These are phyloP conservation scores for Solanum dulcamara DNA, from an alignment of 257 asterid species.

Conservation along the genomic window DNA sequence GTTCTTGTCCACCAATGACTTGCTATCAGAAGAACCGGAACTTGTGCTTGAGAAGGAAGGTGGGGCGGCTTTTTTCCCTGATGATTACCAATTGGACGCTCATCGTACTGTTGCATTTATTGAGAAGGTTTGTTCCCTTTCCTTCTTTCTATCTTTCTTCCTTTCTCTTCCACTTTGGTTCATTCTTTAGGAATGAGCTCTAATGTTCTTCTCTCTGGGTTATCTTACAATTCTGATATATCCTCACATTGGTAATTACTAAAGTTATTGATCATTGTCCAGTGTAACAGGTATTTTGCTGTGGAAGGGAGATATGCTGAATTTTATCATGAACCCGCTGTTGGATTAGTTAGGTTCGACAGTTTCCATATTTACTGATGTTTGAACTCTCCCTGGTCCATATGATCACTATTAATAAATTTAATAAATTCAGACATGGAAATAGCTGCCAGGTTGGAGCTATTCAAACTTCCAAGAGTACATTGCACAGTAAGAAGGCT, in stretches of 20 bases:
- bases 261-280: conserved; percentile 3
- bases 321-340: conserved; percentile 83
- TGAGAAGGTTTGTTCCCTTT: conserved; percentile 43
- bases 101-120: conserved; percentile 54
- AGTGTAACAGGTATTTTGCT: conserved; percentile 66
- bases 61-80: conserved; percentile 75
- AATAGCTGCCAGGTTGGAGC: conserved; percentile 57
- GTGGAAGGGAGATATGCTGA: conserved; percentile 86
- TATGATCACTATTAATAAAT: background rate
- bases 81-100: conserved; percentile 84
- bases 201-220: background rate
- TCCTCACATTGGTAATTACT: background rate
- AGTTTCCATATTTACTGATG: background rate
- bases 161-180: background rate
- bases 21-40: conserved; percentile 64
- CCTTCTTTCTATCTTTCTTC: background rate
- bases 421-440: conserved; percentile 39
- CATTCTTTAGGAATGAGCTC: background rate
- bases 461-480: conserved; percentile 68
- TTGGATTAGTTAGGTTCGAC: conserved; percentile 51
- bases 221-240: background rate
- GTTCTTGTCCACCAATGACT: conserved; percentile 48
- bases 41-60: conserved; percentile 59
- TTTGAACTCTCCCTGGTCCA: background rate
- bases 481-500: conserved; percentile 57